A percentile compares a stretch with the other conserved stretches of the same genome.
Conservation (phyloP, 192 early-diverging fungal species). For the Backusella tarrabulga region DNA sequence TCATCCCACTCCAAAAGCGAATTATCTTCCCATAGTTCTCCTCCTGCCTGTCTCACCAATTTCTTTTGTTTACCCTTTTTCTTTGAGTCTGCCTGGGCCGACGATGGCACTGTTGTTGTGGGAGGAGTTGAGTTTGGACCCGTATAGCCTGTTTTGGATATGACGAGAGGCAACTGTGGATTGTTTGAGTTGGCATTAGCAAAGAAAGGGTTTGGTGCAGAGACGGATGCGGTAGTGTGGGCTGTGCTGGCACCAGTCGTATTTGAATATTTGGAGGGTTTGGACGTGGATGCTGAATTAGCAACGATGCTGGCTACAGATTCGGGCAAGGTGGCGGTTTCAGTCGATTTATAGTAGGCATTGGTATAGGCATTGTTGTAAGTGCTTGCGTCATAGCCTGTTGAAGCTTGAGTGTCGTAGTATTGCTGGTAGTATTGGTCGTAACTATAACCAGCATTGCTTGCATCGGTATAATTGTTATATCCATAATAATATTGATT, state of each 20-base stretch:
- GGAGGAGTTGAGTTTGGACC: neutral
- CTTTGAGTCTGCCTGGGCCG: neutral
- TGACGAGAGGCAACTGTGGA: neutral
- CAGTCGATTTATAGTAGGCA: neutral
- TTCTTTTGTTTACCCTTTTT: constrained; percentile 60
- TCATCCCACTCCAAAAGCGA: constrained; percentile 85
- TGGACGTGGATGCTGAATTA: neutral
- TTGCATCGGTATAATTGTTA: neutral
- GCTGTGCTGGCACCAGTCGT: neutral
- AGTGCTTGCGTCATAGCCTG: neutral
- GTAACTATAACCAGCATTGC: neutral
- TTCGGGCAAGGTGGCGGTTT: neutral
- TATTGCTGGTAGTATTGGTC: constrained; percentile 9
- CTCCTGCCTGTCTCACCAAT: constrained; percentile 80
- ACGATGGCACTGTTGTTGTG: neutral
- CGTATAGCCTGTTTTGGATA: constrained; percentile 10
- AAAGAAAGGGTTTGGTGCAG: neutral
- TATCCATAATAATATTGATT: constrained; percentile 15
- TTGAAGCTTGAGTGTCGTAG: neutral
- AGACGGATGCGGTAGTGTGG: neutral
- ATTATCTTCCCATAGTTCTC: constrained; percentile 91
- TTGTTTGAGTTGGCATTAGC: constrained; percentile 9
- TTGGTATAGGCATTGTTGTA: neutral
- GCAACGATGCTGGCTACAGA: neutral
- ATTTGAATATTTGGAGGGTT: neutral